Conservation (phyloP, 2,329 filamentous ascomycete species). For the Orbilia ellipsospora region DNA sequence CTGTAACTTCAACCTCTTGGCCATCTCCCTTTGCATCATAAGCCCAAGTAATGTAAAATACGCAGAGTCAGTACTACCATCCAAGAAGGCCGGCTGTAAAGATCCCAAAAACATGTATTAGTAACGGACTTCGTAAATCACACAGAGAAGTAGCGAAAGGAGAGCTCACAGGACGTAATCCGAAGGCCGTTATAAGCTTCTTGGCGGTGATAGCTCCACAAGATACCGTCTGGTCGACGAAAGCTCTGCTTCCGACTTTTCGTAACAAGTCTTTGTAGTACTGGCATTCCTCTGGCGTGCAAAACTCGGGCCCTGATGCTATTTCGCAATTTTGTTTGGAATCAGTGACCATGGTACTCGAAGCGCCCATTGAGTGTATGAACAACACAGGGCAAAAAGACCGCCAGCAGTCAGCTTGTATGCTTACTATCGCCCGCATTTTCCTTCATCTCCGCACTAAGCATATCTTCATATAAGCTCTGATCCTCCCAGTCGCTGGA, state of each 20-base stretch:
- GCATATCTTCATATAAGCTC: conserved; percentile 72
- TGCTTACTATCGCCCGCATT: conserved; percentile 67
- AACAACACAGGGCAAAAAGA: neutral
- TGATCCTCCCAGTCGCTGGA: conserved; percentile 72
- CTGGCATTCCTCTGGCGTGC: conserved; percentile 75
- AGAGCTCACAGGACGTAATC: conserved; percentile 69
- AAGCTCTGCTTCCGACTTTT: conserved; percentile 79
- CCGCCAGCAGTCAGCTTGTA: conserved; percentile 38
- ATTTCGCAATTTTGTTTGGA: neutral
- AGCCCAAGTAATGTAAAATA: conserved; percentile 80
- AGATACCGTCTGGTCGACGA: conserved; percentile 78
- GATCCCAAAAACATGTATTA: conserved; percentile 26
- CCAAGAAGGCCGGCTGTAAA: conserved; percentile 73
- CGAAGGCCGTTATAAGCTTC: conserved; percentile 88
- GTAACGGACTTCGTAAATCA: neutral
- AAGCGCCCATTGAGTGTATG: too few species aligned
- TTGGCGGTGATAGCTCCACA: conserved; percentile 77
- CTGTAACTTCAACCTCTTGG: conserved; percentile 80
- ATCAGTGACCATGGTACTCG: conserved; percentile 16
- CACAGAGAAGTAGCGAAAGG: neutral
- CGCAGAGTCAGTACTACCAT: conserved; percentile 76
- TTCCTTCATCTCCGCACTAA: conserved; percentile 69
- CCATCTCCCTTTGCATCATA: conserved; percentile 81
- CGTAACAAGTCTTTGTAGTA: conserved; percentile 77
- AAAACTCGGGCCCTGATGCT: conserved; percentile 66